These are phyloP conservation scores for Verticillium tricorpus DNA, from an alignment of 2,329 filamentous ascomycete genomes.

Conservation along the genomic window DNA sequence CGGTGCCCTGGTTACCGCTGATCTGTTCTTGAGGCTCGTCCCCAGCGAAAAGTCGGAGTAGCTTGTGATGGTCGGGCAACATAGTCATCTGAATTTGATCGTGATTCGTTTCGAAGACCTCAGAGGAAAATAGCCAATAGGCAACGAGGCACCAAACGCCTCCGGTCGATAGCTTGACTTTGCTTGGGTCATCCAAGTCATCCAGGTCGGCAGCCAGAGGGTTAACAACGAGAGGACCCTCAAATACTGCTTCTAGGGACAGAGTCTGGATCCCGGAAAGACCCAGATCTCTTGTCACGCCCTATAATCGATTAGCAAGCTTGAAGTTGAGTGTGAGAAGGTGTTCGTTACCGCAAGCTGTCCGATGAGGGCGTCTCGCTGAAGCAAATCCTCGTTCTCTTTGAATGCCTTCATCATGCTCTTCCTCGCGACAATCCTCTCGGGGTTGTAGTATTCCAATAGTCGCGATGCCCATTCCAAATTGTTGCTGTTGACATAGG, in stretches of 20 bases:
- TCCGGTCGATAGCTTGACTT: slow-evolving; percentile 54
- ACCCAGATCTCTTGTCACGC: slow-evolving; percentile 59
- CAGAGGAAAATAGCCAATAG: slow-evolving; percentile 59
- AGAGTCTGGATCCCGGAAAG: slow-evolving; percentile 35
- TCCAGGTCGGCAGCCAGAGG: slow-evolving; percentile 43
- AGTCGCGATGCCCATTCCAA: slow-evolving; percentile 61
- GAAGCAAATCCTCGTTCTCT: slow-evolving; percentile 55
- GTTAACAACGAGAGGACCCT: slow-evolving; percentile 34
- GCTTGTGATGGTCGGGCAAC: slow-evolving; percentile 54
- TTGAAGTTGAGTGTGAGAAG: background rate
- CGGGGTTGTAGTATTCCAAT: slow-evolving; percentile 64
- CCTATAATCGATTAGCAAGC: slow-evolving; percentile 30
- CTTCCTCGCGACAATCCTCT: slow-evolving; percentile 55
- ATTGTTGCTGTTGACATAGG: slow-evolving; percentile 60
- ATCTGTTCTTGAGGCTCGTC: slow-evolving; percentile 45
- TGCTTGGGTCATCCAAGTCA: slow-evolving; percentile 39
- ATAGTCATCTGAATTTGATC: slow-evolving; percentile 49
- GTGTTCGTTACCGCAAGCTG: slow-evolving; percentile 57
- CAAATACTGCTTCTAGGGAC: slow-evolving; percentile 39
- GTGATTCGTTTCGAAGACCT: slow-evolving; percentile 55
- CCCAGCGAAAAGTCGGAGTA: slow-evolving; percentile 50
- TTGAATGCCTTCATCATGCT: slow-evolving; percentile 63
- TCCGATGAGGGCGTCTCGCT: slow-evolving; percentile 63
- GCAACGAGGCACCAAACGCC: slow-evolving; percentile 56
- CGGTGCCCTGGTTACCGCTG: slow-evolving; percentile 44